A percentile compares a stretch with the other conserved stretches of the same genome.
phyloP scores from a whole-genome alignment of 2,329 filamentous ascomycete genomes.

The Sporothrix sp. region DNA sequence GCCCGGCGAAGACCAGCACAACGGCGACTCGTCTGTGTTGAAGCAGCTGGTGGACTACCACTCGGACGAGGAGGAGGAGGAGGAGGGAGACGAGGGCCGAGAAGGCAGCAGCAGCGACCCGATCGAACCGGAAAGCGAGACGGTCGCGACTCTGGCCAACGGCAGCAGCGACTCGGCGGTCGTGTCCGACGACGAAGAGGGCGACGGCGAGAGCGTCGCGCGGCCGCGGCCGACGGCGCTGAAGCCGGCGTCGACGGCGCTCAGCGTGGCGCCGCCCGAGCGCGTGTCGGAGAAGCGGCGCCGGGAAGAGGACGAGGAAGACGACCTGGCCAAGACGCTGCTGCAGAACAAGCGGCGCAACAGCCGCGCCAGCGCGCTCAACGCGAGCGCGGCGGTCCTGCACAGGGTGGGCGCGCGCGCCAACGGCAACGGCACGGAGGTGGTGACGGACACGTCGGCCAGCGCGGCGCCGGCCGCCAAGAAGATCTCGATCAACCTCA shows the following conservation, averaged over 20 bases:
- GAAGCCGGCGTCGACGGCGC: neutral
- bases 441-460: neutral
- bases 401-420: neutral
- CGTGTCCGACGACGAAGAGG: neutral
- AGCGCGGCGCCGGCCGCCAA: neutral
- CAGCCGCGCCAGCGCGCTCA: conserved; percentile 35
- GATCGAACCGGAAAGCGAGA: neutral
- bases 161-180: neutral
- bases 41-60: conserved; percentile 85
- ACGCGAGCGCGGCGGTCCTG: neutral
- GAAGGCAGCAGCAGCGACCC: conserved; percentile 2
- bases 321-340: conserved; percentile 78
- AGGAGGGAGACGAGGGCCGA: conserved; percentile 4
- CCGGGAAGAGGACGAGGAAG: conserved; percentile 87
- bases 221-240: conserved; percentile 10
- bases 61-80: conserved; percentile 61
- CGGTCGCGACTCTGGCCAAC: neutral
- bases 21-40: conserved; percentile 52
- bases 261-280: conserved; percentile 49
- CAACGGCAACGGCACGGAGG: neutral
- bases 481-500: conserved; percentile 18
- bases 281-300: conserved; percentile 80
- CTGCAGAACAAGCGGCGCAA: conserved; percentile 53
- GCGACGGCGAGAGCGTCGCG: conserved; percentile 13
- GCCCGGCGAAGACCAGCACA: conserved; percentile 34